phyloP scores from a whole-genome alignment of 257 asterid genomes.

The Agastache rugosa region DNA sequence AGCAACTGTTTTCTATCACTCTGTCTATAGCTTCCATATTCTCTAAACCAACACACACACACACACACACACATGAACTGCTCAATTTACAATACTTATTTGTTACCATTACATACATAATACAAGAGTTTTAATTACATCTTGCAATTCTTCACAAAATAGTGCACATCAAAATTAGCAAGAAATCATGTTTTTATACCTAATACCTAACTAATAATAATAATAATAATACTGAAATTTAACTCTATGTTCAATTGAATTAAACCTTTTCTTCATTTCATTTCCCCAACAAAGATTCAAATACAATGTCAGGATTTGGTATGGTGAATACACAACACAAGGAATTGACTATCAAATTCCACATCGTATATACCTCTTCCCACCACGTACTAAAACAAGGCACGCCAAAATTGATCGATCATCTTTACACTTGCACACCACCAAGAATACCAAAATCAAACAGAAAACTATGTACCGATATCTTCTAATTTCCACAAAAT shows the following conservation, averaged over 20 bases:
- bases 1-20: neutral
- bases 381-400: too few relatives aligned
- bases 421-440: neutral
- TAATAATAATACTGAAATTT: neutral
- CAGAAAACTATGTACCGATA: neutral
- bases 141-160: too few relatives aligned
- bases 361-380: too few relatives aligned
- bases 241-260: neutral
- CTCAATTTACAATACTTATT: neutral
- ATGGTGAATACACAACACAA: too few relatives aligned
- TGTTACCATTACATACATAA: neutral
- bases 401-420: neutral
- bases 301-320: too few relatives aligned
- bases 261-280: neutral
- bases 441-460: slow-evolving; percentile 9
- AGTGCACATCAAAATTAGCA: neutral
- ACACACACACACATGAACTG: neutral
- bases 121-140: neutral
- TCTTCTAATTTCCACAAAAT: neutral
- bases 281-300: neutral
- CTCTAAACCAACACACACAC: neutral
- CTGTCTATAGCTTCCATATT: neutral
- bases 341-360: neutral
- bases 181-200: neutral
- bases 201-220: neutral